Base-by-base conservation (phyloP, 352 stramenopile species). In the Phytophthora macrochlamydospora region DNA sequence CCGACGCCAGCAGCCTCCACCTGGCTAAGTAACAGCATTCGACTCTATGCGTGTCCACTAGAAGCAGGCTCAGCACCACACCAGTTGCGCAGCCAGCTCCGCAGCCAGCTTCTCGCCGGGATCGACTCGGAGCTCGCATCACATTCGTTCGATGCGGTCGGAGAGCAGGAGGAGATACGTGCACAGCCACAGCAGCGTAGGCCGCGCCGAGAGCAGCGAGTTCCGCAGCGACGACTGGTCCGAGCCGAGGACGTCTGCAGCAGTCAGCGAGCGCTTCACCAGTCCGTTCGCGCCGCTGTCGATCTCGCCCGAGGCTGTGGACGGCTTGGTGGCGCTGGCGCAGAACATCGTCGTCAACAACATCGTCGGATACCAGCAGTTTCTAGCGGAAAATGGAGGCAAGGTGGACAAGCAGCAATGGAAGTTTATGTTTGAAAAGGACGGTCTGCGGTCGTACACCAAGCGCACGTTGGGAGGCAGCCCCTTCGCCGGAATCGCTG, bases 231-330 rank as follows among this genome's bases (percentile, higher is more conserved):
- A 49, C 11, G 43, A 49, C 14, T 49, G 43, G 43, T 49, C 43
- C 1, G 29, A 18, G 3, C 43, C 14, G 6, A 49, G 43, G 8
- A 49, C 43, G 2, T 49, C 43, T 49, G 14, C 43, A 24, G 43
- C 43, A 3, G 54, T 67, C 14, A 68, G 65, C 13, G 45, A 59
- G 38, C 56, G 65, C 52, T 82, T 74, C 67, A 59, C 59, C 43
- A 82, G 65, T 52, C 78, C 78, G 43, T 87, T 87, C 44, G 52
- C 51, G 28, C 59, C 60, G 9, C 37, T 82, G 3, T 51, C 42
- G 18, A 59, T 87, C 18, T 63, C 59, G 18, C 30, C 64, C 1
- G 67, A 70, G 32, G 66, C 69, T 28, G 53, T 60, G 9, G 13
- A 28, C 7, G 62, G 63, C 8, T 57, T 87, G 7, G 65, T 71